Evolutionary conservation across 108 stramenopile genomes (phyloP).

Genomic region (Nannochloropsis gaditana): DNA sequence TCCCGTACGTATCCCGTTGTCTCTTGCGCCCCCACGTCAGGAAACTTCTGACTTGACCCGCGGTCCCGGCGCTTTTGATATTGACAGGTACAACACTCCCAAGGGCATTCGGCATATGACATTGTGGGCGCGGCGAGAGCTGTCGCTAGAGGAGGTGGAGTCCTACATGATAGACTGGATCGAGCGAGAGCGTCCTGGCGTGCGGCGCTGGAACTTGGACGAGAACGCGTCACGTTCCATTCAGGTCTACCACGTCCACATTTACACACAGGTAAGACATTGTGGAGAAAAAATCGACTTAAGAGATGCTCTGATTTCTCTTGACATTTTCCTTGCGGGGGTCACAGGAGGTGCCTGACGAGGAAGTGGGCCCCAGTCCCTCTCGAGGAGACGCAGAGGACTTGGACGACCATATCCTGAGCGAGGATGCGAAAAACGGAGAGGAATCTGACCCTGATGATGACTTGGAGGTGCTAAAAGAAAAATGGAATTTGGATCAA

Average conservation of each 20-base stretch:
- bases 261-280: conserved; percentile 1
- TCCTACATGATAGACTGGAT: not conserved
- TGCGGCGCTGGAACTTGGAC: not conserved
- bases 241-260: not conserved
- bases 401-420: too few relatives aligned
- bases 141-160: not conserved
- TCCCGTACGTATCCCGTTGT: not conserved
- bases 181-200: not conserved
- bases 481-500: too few relatives aligned
- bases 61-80: not conserved
- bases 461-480: too few relatives aligned
- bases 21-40: too few relatives aligned
- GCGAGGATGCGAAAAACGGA: too few relatives aligned
- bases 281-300: too few relatives aligned
- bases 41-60: too few relatives aligned
- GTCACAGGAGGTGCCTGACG: conserved; percentile 1
- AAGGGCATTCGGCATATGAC: not conserved
- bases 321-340: too few relatives aligned
- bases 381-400: not conserved
- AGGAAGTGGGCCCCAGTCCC: not conserved
- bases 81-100: not conserved
- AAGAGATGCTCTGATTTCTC: too few relatives aligned
- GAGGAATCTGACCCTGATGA: too few relatives aligned
- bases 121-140: not conserved
- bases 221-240: not conserved